Percentiles rank a stretch among this genome's conserved stretches.
These are phyloP conservation scores for Scheffersomyces stambukii DNA, from an alignment of 1,139 yeast species.

Conservation along the genomic window DNA sequence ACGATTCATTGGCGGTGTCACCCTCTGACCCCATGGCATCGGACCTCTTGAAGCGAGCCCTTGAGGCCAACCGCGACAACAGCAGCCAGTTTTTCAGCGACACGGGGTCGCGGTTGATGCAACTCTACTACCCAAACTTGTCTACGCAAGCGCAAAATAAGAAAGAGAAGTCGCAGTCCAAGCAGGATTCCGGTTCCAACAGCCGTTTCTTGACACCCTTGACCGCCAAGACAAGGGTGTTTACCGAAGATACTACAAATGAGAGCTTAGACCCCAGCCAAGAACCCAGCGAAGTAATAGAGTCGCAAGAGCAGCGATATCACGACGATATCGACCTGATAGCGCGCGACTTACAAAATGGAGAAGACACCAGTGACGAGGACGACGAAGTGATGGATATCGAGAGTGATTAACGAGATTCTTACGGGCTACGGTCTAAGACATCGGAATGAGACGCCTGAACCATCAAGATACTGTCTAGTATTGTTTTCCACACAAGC, in stretches of 20 bases:
- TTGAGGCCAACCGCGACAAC: constrained; percentile 66
- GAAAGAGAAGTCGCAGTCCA: constrained; percentile 1
- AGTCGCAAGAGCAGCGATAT: constrained; percentile 1
- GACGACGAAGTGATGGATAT: constrained; percentile 58
- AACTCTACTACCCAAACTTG: constrained; percentile 15
- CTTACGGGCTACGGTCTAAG: neutral
- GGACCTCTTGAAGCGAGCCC: constrained; percentile 75
- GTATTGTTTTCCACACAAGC: too few species aligned
- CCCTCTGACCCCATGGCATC: constrained; percentile 84
- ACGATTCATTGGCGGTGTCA: constrained; percentile 72
- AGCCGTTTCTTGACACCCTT: constrained; percentile 17
- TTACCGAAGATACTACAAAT: neutral
- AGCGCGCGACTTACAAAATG: constrained; percentile 44
- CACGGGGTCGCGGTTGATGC: constrained; percentile 14
- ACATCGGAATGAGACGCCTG: too few species aligned
- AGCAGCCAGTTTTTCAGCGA: constrained; percentile 23
- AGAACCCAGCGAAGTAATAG: constrained; percentile 1
- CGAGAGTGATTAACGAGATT: constrained; percentile 21
- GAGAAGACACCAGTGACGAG: constrained; percentile 56
- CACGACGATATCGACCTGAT: constrained; percentile 24
- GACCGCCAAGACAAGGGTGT: constrained; percentile 13
- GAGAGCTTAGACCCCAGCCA: too few species aligned
- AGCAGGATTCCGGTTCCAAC: constrained; percentile 3
- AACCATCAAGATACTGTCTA: too few species aligned
- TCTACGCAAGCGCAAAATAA: constrained; percentile 12